Percentiles rank a stretch among this genome's conserved stretches.
Evolutionary conservation across 2,329 filamentous ascomycete species (phyloP).

Genomic region (Cladorrhinum sp.): DNA sequence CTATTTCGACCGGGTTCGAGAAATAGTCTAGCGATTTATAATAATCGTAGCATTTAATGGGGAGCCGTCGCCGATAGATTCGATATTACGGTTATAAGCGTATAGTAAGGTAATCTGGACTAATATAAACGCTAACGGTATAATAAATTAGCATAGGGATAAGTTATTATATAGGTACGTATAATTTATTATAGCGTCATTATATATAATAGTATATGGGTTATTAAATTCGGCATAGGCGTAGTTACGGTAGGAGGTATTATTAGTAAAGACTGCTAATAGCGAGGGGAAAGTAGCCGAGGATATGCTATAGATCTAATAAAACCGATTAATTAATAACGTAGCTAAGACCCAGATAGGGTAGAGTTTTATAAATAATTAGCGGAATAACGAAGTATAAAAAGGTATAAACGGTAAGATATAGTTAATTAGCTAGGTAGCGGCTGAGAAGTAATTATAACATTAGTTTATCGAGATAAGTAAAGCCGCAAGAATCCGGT

Average conservation of each 20-base stretch:
- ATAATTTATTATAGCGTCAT: conserved; percentile 8
- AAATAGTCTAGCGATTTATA: conserved; percentile 8
- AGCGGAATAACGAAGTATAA: neutral
- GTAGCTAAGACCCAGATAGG: conserved; percentile 4
- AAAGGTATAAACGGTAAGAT: conserved; percentile 2
- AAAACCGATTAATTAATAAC: conserved; percentile 5
- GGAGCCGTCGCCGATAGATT: conserved; percentile 8
- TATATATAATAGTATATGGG: conserved; percentile 4
- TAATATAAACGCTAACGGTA: conserved; percentile 1
- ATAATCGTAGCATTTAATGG: conserved; percentile 7
- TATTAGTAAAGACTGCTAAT: neutral
- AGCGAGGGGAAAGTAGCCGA: conserved; percentile 1
- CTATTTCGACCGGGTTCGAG: conserved; percentile 7
- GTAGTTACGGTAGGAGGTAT: conserved; percentile 9
- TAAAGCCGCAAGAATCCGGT: neutral
- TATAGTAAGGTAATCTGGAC: conserved; percentile 10
- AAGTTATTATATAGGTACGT: conserved; percentile 8
- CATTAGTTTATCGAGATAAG: neutral
- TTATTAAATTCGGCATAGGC: conserved; percentile 6
- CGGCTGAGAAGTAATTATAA: neutral
- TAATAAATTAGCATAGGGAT: conserved; percentile 8
- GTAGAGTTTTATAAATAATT: conserved; percentile 5
- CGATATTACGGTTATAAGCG: conserved; percentile 9
- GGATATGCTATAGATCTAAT: conserved; percentile 2
- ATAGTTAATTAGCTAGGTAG: neutral